These are phyloP conservation scores for Platismatia glauca DNA, from an alignment of 495 filamentous ascomycete genomes.

Conservation along the genomic window DNA sequence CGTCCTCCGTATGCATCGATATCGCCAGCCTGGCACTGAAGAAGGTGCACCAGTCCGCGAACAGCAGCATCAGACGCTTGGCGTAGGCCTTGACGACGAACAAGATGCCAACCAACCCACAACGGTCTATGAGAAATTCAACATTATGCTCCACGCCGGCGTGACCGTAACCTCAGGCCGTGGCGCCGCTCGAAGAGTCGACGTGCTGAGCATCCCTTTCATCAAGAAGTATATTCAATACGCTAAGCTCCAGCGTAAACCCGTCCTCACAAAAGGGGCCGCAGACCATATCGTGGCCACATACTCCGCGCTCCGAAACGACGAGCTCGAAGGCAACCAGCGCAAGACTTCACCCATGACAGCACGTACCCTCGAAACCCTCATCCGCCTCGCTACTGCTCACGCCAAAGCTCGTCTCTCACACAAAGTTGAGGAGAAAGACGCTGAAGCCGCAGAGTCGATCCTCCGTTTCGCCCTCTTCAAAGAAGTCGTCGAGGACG, in stretches of 20 bases:
- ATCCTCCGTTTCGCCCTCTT: constrained; percentile 95
- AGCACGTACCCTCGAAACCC: constrained; percentile 90
- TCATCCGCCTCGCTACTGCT: constrained; percentile 93
- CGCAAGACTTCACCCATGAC: constrained; percentile 92
- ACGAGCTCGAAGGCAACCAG: constrained; percentile 90
- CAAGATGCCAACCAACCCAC: constrained; percentile 64
- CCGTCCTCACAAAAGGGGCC: constrained; percentile 83
- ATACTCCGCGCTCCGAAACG: constrained; percentile 92
- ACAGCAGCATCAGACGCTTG: constrained; percentile 71
- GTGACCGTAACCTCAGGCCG: constrained; percentile 69
- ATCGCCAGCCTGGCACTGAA: constrained; percentile 87
- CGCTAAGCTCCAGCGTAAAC: constrained; percentile 86
- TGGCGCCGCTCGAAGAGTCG: constrained; percentile 58
- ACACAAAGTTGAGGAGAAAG: constrained; percentile 83
- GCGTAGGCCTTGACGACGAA: constrained; percentile 77
- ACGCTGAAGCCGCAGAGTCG: constrained; percentile 78
- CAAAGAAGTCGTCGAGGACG: constrained; percentile 90
- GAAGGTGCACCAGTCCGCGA: constrained; percentile 94
- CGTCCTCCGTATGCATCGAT: constrained; percentile 94
- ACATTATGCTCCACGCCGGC: constrained; percentile 89
- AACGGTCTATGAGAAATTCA: constrained; percentile 93
- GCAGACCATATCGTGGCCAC: constrained; percentile 84
- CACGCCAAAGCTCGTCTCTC: constrained; percentile 92
- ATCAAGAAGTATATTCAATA: constrained; percentile 99
- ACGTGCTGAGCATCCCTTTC: constrained; percentile 96